Conservation (phyloP, 176 grass and related monocot species). For the Aegilops bicornis region DNA sequence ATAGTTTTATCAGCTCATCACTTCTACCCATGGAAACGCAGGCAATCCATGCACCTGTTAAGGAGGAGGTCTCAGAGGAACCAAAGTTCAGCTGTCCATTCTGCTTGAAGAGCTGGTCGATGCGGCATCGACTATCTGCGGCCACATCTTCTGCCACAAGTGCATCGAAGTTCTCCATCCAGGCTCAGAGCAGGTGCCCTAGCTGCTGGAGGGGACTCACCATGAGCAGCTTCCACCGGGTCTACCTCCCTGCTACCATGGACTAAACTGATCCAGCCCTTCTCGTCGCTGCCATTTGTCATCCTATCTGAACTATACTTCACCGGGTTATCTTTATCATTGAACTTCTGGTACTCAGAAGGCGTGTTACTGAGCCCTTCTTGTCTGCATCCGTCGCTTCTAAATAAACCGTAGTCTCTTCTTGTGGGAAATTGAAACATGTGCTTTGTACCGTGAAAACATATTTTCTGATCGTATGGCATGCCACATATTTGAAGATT, state of each 20-base stretch:
- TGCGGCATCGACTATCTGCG: conserved; percentile 72
- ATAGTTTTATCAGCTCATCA: neutral
- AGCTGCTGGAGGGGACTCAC: conserved; percentile 57
- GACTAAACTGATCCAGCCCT: conserved; percentile 12
- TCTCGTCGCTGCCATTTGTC: neutral
- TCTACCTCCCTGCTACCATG: conserved; percentile 51
- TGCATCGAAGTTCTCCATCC: conserved; percentile 60
- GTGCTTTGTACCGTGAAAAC: neutral
- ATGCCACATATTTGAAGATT: too few relatives aligned
- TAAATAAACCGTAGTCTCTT: neutral
- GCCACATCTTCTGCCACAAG: conserved; percentile 79
- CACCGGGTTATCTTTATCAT: conserved; percentile 4
- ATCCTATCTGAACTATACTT: neutral
- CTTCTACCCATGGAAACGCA: neutral
- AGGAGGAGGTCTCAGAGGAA: conserved; percentile 30
- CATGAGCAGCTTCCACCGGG: conserved; percentile 46
- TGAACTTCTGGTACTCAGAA: neutral
- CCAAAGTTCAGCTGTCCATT: conserved; percentile 62
- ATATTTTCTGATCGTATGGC: neutral
- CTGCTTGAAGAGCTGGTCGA: conserved; percentile 56
- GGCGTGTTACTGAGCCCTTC: neutral
- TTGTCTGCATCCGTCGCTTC: neutral
- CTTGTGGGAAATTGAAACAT: neutral
- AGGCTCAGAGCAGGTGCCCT: conserved; percentile 67
- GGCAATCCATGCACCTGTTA: conserved; percentile 28